phyloP scores from a whole-genome alignment of 371 early-diverging fungal genomes.

The Haplosporangium sp. region DNA sequence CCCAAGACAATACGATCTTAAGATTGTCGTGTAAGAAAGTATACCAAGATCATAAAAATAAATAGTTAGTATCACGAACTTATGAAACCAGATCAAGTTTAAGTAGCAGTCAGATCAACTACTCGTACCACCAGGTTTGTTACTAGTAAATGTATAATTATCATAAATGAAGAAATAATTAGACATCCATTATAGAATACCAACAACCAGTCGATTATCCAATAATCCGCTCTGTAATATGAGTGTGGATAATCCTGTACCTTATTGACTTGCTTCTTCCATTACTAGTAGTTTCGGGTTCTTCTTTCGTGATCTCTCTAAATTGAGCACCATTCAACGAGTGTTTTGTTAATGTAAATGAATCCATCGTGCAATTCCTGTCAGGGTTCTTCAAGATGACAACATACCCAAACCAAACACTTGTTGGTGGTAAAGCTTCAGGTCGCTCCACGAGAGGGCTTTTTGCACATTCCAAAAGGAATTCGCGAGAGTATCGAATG shows the following conservation, averaged over 20 bases:
- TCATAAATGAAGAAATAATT: background rate
- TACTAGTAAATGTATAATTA: background rate
- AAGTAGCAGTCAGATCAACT: background rate
- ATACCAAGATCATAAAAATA: background rate
- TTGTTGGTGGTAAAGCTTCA: conserved; percentile 39
- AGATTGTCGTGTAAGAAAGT: background rate
- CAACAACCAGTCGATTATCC: background rate
- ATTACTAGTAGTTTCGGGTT: conserved; percentile 24
- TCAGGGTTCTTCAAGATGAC: background rate
- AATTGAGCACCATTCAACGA: background rate
- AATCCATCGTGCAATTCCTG: background rate
- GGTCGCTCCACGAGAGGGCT: conserved; percentile 50
- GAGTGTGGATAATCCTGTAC: conserved; percentile 1
- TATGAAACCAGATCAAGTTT: conserved; percentile 2
- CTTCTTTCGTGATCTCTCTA: conserved; percentile 44
- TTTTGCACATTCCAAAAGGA: conserved; percentile 48
- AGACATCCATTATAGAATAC: too few species aligned
- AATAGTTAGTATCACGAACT: background rate
- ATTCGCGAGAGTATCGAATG: conserved; percentile 52
- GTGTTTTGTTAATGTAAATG: background rate
- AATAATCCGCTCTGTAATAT: background rate
- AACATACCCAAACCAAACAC: conserved; percentile 44
- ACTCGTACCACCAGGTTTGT: conserved; percentile 19
- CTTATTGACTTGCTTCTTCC: conserved; percentile 16
- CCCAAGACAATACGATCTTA: conserved; percentile 64